phyloP scores from a whole-genome alignment of 2,329 filamentous ascomycete genomes.

The Fusarium annulatum region DNA sequence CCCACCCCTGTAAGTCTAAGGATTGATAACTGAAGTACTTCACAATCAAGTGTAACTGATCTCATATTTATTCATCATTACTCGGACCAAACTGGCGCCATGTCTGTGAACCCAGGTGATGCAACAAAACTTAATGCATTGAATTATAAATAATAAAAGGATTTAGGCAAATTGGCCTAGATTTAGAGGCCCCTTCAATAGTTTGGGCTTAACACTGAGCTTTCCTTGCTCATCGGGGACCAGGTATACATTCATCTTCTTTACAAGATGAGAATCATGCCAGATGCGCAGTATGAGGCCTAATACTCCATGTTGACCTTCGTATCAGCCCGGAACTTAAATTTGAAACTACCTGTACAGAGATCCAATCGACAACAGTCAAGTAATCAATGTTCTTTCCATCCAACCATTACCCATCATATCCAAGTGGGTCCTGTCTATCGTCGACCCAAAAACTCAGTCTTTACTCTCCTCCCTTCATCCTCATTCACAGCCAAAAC shows the following conservation, averaged over 20 bases:
- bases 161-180: not conserved
- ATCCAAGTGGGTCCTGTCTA: constrained; percentile 34
- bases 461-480: not conserved
- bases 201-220: not conserved
- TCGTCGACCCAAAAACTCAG: constrained; percentile 29
- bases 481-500: not conserved
- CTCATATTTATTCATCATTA: not conserved
- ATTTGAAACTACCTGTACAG: not conserved
- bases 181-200: not conserved
- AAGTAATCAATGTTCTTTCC: not conserved
- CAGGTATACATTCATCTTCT: not conserved
- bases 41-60: not conserved
- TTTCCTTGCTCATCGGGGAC: not conserved
- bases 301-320: not conserved
- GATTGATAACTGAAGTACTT: not conserved
- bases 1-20: constrained; percentile 11
- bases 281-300: not conserved
- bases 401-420: constrained; percentile 16
- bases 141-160: not conserved
- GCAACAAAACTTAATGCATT: not conserved
- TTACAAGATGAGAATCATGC: not conserved
- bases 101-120: not conserved
- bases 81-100: not conserved
- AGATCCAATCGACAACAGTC: not conserved
- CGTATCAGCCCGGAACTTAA: not conserved